A percentile compares a stretch with the other conserved stretches of the same genome.
Conservation (phyloP, 257 asterid species). For the Perilla frutescens region DNA sequence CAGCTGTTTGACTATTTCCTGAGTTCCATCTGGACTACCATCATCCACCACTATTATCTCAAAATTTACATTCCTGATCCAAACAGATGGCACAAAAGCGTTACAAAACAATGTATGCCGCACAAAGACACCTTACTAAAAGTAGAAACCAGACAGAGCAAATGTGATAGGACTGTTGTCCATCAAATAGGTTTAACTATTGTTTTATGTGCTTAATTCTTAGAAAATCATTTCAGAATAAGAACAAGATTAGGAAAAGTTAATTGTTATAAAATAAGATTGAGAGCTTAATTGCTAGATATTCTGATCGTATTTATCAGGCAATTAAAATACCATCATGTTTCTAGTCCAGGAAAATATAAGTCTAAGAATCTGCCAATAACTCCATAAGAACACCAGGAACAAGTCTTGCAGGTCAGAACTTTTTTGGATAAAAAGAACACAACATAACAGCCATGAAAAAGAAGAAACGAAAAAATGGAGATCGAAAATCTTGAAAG, state of each 20-base stretch:
- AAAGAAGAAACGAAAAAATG: constrained; percentile 10
- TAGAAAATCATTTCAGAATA: not conserved
- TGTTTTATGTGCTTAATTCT: not conserved
- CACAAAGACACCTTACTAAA: not conserved
- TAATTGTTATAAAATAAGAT: not conserved
- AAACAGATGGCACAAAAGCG: constrained; percentile 23
- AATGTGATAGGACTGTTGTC: not conserved
- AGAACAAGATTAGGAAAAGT: not conserved
- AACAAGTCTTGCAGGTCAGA: not conserved
- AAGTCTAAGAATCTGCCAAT: not conserved
- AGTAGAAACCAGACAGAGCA: not conserved
- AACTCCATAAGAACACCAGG: not conserved
- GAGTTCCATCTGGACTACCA: constrained; percentile 99
- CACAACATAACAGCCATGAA: not conserved
- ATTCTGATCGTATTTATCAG: not conserved
- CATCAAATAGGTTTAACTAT: constrained; percentile 7
- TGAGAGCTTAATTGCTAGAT: not conserved
- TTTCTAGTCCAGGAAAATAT: not conserved
- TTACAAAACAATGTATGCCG: constrained; percentile 24
- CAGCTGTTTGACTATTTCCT: constrained; percentile 86
- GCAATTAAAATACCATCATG: not conserved
- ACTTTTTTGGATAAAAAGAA: not conserved
- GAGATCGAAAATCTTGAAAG: not conserved
- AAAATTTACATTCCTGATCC: constrained; percentile 76
- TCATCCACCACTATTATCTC: constrained; percentile 96